phyloP scores from a whole-genome alignment of 257 asterid species.

The Salvia splendens region DNA sequence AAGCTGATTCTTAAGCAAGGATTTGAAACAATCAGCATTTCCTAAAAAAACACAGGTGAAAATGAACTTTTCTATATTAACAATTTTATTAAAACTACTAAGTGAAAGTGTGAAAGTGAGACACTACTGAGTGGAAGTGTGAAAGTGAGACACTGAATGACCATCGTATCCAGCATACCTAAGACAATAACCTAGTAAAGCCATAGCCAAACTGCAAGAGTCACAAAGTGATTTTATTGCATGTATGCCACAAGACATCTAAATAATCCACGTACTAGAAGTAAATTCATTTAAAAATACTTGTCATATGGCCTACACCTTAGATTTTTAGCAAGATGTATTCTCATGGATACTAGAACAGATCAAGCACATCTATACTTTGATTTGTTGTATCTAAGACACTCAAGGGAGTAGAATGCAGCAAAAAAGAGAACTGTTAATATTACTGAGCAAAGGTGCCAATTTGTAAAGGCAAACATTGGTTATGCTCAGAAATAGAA shows the following conservation, averaged over 20 bases:
- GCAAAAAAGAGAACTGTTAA: neutral
- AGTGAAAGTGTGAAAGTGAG: neutral
- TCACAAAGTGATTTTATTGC: constrained; percentile 7
- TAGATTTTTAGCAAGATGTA: neutral
- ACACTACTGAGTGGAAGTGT: neutral
- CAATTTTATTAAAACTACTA: constrained; percentile 13
- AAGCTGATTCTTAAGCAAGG: constrained; percentile 20
- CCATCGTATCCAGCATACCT: constrained; percentile 15
- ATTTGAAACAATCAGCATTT: constrained; percentile 12
- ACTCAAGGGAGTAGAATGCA: neutral
- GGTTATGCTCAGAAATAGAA: neutral
- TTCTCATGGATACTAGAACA: constrained; percentile 16
- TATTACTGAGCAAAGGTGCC: neutral
- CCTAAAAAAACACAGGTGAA: constrained; percentile 11
- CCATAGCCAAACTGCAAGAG: constrained; percentile 13
- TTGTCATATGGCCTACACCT: neutral
- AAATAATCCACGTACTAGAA: neutral
- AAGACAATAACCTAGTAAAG: constrained; percentile 16
- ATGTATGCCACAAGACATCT: neutral
- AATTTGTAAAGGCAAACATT: constrained; percentile 5
- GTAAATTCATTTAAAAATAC: neutral
- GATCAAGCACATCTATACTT: neutral
- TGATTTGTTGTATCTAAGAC: neutral
- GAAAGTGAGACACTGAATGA: constrained; percentile 14
- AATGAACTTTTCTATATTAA: neutral